A percentile compares a stretch with the other conserved stretches of the same genome.
These are phyloP conservation scores for Leishmania tarentolae DNA, from an alignment of 208 protist species.

Conservation along the genomic window DNA sequence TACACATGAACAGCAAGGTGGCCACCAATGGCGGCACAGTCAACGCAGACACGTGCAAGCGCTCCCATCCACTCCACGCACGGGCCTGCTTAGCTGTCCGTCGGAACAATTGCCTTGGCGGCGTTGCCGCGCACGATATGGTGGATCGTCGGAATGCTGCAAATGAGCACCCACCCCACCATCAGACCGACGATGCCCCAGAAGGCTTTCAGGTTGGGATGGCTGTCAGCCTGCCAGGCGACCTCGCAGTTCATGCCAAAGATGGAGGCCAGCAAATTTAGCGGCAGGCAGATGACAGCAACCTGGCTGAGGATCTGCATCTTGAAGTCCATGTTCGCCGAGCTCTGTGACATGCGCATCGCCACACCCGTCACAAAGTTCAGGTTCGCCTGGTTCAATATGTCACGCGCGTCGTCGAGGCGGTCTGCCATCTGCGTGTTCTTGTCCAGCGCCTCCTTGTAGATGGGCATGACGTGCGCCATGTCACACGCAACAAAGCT, in stretches of 20 bases:
- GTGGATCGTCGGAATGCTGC: slow-evolving; percentile 59
- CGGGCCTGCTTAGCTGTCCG: slow-evolving; percentile 30
- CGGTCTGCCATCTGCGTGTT: slow-evolving; percentile 65
- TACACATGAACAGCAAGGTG: not conserved
- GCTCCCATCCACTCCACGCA: not conserved
- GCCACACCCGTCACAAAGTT: slow-evolving; percentile 86
- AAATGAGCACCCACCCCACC: slow-evolving; percentile 62
- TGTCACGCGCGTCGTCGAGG: slow-evolving; percentile 79
- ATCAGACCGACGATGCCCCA: slow-evolving; percentile 63
- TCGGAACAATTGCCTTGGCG: slow-evolving; percentile 57
- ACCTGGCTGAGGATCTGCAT: slow-evolving; percentile 81
- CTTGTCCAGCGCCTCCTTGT: slow-evolving; percentile 63
- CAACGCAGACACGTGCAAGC: not conserved
- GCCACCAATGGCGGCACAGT: not conserved
- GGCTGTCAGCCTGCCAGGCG: slow-evolving; percentile 62
- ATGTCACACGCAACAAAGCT: slow-evolving; percentile 55
- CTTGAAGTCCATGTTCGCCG: slow-evolving; percentile 81
- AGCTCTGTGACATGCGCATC: slow-evolving; percentile 89
- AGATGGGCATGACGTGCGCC: slow-evolving; percentile 37
- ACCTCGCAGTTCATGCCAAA: slow-evolving; percentile 93
- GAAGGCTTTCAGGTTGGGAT: slow-evolving; percentile 66
- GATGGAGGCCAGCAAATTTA: slow-evolving; percentile 82
- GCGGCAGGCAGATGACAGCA: slow-evolving; percentile 81
- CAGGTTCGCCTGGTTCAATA: slow-evolving; percentile 84
- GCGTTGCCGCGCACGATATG: slow-evolving; percentile 40